Evolutionary conservation across 2,329 filamentous ascomycete species (phyloP), one percentile per base, ranked within the genome.

Genomic region (Trichoderma breve): DNA sequence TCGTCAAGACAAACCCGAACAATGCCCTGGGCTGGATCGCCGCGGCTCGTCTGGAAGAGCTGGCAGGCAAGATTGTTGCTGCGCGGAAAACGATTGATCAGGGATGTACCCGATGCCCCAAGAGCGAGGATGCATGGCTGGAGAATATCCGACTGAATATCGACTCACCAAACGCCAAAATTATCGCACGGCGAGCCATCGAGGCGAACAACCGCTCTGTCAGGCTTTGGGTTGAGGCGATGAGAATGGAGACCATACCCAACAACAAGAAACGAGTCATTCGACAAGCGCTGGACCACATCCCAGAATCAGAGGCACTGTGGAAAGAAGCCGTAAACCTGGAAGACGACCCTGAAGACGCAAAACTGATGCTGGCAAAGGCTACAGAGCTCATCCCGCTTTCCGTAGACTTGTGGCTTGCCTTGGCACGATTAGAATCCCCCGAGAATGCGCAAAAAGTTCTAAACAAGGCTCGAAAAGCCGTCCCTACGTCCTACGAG

Each of bases 301-400:
- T 98, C 53, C 95, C 95, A 0, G 94, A 97, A 78, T 98, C 95
- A 0, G 96, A 98, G 62, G 92, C 93, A 55, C 88, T 99, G n/a
- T 99, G 96, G 96, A 99, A 98, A 80, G 94, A 97, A 79, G 92
- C 95, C 6, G 95, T 99, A 74, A 98, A 98, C 76, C 84, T 98
- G 70, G 96, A 98, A 79, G 95, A 98, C 78, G 92, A 97, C 76
- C 89, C 92, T 0, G 92, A 91, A 34, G 94, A 98, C 83, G 97
- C 97, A 5, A 91, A 91, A 74, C 85, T 99, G 71, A 86, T 99
- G 70, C 88, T 99, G 61, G 95, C 94, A 62, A 98, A 98, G 82
- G 97, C 97, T 0, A 97, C 95, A 0, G 95, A 99, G 77, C 92
- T 98, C 72, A 97, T 99, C 71, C 95, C 95, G 0, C 86, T 97